These are phyloP conservation scores for Omphalotus guepiniiformis DNA, from an alignment of 768 basidiomycete genomes.

Conservation along the genomic window DNA sequence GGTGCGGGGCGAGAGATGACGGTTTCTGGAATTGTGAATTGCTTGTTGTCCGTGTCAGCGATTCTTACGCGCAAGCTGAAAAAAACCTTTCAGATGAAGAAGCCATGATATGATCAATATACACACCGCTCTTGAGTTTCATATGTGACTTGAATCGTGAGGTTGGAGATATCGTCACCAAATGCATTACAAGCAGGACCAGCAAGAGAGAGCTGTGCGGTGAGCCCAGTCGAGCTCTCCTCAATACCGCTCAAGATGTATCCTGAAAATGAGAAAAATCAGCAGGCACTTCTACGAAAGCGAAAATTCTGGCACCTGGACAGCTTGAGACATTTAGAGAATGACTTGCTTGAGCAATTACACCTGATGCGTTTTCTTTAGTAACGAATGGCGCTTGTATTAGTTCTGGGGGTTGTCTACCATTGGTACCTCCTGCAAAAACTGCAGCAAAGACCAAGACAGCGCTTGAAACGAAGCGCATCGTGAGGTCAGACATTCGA, in stretches of 20 bases:
- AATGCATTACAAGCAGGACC: slow-evolving; percentile 63
- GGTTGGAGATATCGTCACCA: slow-evolving; percentile 50
- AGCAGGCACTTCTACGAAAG: too few relatives aligned
- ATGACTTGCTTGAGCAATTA: too few relatives aligned
- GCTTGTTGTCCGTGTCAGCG: slow-evolving; percentile 52
- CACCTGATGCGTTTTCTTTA: not conserved
- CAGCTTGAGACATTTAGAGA: slow-evolving; percentile 6
- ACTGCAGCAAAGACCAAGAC: too few relatives aligned
- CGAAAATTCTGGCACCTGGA: not conserved
- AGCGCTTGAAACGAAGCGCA: too few relatives aligned
- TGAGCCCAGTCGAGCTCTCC: slow-evolving; percentile 44
- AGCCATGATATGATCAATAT: not conserved
- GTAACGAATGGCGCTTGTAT: too few relatives aligned
- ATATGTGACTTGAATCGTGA: slow-evolving; percentile 66
- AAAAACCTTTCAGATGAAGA: not conserved
- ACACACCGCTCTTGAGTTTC: slow-evolving; percentile 49
- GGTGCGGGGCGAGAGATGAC: slow-evolving; percentile 40
- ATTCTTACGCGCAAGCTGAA: slow-evolving; percentile 65
- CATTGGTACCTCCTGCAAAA: not conserved
- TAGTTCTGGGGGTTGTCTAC: not conserved
- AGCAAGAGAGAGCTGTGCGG: slow-evolving; percentile 48
- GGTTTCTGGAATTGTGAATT: slow-evolving; percentile 63
- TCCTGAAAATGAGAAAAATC: slow-evolving; percentile 30
- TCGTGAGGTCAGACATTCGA: too few relatives aligned
- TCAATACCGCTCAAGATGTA: slow-evolving; percentile 46